Conservation (phyloP, 139 green algal genomes). For the Pleodorina starrii region DNA sequence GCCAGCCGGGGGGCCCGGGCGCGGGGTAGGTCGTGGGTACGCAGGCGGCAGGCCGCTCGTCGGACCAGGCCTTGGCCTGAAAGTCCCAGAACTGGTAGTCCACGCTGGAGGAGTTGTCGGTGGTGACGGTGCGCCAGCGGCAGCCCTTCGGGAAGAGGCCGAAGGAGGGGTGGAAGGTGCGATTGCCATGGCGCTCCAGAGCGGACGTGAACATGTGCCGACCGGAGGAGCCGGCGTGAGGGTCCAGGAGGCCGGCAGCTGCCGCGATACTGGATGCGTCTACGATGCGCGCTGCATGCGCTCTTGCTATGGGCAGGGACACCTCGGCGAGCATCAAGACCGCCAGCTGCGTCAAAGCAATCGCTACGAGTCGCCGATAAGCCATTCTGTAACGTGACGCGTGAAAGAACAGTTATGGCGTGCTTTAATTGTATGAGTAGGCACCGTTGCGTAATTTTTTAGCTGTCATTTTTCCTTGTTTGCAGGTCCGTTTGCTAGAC, state of each 20-base stretch:
- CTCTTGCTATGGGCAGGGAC: background rate
- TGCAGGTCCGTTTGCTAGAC: too few relatives aligned
- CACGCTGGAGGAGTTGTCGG: slow-evolving; percentile 3
- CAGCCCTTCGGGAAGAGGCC: slow-evolving; percentile 82
- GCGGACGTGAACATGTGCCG: slow-evolving; percentile 1
- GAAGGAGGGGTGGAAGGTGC: slow-evolving; percentile 63
- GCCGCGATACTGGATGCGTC: background rate
- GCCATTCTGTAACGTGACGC: too few relatives aligned
- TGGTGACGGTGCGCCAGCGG: slow-evolving; percentile 74
- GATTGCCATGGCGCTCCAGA: slow-evolving; percentile 40
- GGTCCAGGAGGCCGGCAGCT: too few relatives aligned
- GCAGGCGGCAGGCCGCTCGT: slow-evolving; percentile 69
- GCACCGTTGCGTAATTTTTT: too few relatives aligned
- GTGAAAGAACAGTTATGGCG: too few relatives aligned
- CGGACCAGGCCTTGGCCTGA: slow-evolving; percentile 54
- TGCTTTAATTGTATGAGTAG: too few relatives aligned
- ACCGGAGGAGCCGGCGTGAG: background rate
- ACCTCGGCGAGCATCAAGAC: background rate
- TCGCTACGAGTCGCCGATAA: too few relatives aligned
- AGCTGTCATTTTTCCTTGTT: too few relatives aligned
- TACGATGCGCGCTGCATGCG: background rate
- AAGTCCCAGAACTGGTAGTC: slow-evolving; percentile 80
- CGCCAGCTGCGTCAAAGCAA: background rate
- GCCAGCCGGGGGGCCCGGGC: slow-evolving; percentile 53
- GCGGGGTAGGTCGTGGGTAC: slow-evolving; percentile 52